Evolutionary conservation across 2,329 filamentous ascomycete species (phyloP).

Genomic region (Phoma herbarum): DNA sequence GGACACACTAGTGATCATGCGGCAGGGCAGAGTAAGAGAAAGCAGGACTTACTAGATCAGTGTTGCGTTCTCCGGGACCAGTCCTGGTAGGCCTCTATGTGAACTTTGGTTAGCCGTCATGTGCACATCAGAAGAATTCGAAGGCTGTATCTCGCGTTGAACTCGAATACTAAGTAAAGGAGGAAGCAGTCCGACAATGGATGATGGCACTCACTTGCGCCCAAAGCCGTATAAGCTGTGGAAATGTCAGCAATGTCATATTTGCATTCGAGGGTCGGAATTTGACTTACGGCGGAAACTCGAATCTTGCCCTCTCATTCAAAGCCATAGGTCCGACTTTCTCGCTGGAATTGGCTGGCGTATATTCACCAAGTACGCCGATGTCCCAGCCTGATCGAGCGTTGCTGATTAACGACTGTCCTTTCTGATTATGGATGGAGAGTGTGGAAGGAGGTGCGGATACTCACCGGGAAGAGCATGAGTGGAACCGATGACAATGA

Average conservation of each 20-base stretch:
- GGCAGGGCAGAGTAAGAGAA: not conserved
- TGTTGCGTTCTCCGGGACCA: constrained; percentile 77
- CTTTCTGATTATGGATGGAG: not conserved
- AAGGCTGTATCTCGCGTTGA: not conserved
- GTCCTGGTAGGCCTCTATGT: constrained; percentile 76
- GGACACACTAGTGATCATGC: no score
- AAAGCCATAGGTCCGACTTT: constrained; percentile 74
- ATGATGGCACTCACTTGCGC: constrained; percentile 40
- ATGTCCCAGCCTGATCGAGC: constrained; percentile 62
- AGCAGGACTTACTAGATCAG: constrained; percentile 78
- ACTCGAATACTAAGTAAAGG: not conserved
- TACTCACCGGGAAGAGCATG: constrained; percentile 1
- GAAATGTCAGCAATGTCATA: constrained; percentile 28
- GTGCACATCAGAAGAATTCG: not conserved
- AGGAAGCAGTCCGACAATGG: not conserved
- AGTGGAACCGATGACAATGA: constrained; percentile 72
- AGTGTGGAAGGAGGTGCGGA: not conserved
- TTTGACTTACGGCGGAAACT: constrained; percentile 74
- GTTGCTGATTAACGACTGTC: not conserved
- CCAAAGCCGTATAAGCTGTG: constrained; percentile 51
- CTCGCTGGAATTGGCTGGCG: constrained; percentile 15
- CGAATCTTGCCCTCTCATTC: constrained; percentile 87
- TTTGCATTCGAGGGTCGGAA: not conserved
- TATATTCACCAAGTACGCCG: constrained; percentile 67
- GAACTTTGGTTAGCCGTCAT: constrained; percentile 31